A percentile compares a stretch with the other conserved stretches of the same genome.
These are phyloP conservation scores for Megacollybia platyphylla DNA, from an alignment of 1,284 basidiomycete genomes.

Conservation along the genomic window DNA sequence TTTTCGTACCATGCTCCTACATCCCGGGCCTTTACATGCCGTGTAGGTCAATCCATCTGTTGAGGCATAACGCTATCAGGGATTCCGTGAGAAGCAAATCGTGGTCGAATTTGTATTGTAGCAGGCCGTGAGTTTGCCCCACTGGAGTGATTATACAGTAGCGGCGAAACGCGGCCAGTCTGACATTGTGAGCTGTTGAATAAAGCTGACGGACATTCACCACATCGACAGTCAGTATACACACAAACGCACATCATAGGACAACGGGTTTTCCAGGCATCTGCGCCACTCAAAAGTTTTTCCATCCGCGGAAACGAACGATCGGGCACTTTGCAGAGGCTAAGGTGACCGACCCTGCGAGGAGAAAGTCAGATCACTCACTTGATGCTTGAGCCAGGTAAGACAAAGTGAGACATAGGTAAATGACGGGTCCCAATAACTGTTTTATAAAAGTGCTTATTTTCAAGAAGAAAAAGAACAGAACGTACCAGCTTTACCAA, in stretches of 20 bases:
- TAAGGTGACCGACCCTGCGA: not conserved
- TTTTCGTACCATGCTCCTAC: not conserved
- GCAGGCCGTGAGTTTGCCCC: conserved; percentile 46
- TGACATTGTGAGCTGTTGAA: conserved; percentile 22
- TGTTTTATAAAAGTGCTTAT: not conserved
- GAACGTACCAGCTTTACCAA: conserved; percentile 24
- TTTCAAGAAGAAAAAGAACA: too few relatives aligned
- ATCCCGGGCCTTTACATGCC: conserved; percentile 16
- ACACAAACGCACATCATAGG: conserved; percentile 39
- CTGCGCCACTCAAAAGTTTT: conserved; percentile 51
- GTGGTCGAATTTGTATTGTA: conserved; percentile 51
- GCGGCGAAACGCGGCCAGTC: conserved; percentile 45
- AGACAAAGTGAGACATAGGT: conserved; percentile 51
- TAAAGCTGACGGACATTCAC: conserved; percentile 25
- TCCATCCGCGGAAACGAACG: conserved; percentile 41
- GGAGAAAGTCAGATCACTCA: conserved; percentile 16
- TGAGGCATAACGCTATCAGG: conserved; percentile 53
- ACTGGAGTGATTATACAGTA: conserved; percentile 40
- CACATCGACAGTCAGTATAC: conserved; percentile 8
- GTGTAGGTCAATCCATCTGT: conserved; percentile 58
- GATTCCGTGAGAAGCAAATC: conserved; percentile 47
- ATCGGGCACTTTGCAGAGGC: conserved; percentile 31
- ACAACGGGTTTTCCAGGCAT: conserved; percentile 24
- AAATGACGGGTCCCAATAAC: conserved; percentile 39
- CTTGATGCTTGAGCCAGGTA: conserved; percentile 36